These are phyloP conservation scores for Skeletonema potamos DNA, from an alignment of 108 stramenopile genomes.

Conservation along the genomic window DNA sequence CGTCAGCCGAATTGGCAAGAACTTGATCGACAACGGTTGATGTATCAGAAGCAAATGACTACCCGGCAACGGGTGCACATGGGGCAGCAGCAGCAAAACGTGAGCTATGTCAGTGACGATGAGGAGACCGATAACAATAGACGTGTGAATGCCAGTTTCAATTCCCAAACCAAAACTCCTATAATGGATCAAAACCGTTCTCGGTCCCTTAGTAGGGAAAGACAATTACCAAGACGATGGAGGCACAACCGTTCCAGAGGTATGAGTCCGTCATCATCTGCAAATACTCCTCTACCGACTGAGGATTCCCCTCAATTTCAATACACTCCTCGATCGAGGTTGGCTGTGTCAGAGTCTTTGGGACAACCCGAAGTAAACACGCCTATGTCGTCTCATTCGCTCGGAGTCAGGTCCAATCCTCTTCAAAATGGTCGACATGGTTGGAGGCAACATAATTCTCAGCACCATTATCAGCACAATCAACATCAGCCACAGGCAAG, in stretches of 20 bases:
- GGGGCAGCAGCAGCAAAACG: slow-evolving; percentile 4
- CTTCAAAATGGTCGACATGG: not conserved
- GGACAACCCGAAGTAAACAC: not conserved
- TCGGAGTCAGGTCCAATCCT: not conserved
- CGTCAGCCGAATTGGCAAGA: slow-evolving; percentile 32
- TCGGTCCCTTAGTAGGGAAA: slow-evolving; percentile 3
- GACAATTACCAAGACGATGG: not conserved
- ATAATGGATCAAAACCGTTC: slow-evolving; percentile 1
- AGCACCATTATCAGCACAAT: not conserved
- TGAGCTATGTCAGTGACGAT: not conserved
- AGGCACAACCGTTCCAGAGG: not conserved
- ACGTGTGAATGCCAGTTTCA: not conserved
- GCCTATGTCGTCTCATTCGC: not conserved
- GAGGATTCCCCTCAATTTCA: not conserved
- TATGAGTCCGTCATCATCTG: not conserved
- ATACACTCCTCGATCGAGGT: slow-evolving; percentile 1
- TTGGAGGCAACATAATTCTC: not conserved
- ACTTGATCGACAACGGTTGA: slow-evolving; percentile 13
- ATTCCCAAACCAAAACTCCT: not conserved
- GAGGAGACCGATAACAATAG: not conserved
- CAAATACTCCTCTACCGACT: not conserved
- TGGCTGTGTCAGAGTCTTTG: not conserved
- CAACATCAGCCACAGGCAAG: not conserved
- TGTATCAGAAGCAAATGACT: slow-evolving; percentile 21
- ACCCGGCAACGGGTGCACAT: slow-evolving; percentile 6